A percentile compares a stretch with the other conserved stretches of the same genome.
These are phyloP conservation scores for Penicillium paneum DNA, from an alignment of 2,329 filamentous ascomycete species.

Conservation along the genomic window DNA sequence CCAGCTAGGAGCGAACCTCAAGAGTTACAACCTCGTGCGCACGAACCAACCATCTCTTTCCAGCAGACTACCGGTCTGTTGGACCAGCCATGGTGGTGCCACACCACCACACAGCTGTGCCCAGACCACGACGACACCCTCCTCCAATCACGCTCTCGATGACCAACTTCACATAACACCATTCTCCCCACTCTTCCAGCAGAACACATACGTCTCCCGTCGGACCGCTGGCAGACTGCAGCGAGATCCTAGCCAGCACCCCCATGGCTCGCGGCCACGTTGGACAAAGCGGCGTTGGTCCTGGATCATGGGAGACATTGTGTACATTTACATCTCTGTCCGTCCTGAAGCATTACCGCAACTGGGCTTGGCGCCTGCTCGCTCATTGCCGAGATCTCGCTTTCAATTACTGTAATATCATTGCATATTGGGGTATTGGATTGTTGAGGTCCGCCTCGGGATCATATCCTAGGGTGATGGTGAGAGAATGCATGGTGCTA, in stretches of 20 bases:
- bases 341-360: background rate
- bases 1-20: background rate
- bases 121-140: background rate
- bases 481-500: slow-evolving; percentile 20
- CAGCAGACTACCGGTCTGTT: background rate
- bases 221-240: background rate
- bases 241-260: slow-evolving; percentile 18
- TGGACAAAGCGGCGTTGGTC: slow-evolving; percentile 1
- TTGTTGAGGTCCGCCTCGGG: background rate
- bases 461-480: background rate
- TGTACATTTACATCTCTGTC: slow-evolving; percentile 16
- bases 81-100: background rate
- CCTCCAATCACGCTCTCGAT: background rate
- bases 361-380: background rate
- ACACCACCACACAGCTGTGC: background rate
- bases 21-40: background rate
- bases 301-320: slow-evolving; percentile 18
- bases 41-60: background rate
- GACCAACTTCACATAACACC: background rate
- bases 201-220: slow-evolving; percentile 5
- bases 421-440: background rate
- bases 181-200: slow-evolving; percentile 6
- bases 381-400: background rate
- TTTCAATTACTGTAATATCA: background rate
- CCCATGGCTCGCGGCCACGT: slow-evolving; percentile 16